Base-by-base conservation (phyloP, 148 eudicot species). In the Chenopodium album region DNA sequence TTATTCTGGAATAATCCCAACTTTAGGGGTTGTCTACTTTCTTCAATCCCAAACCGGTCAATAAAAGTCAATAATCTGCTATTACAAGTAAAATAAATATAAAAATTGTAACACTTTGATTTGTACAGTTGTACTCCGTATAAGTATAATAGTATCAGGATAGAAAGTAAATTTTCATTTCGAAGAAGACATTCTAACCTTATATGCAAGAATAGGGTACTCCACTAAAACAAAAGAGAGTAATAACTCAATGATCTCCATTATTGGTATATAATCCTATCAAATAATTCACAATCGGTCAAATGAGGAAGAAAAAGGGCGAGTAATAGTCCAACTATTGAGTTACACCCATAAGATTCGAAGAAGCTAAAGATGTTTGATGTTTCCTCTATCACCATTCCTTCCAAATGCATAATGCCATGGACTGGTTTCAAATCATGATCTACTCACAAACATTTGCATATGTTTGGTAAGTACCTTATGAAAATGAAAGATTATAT, bases 391-490 rank as follows among this genome's bases (percentile, higher is more conserved):
- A 50, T 73, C 60, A 63, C 73, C 76, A 13, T 22, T 16, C 2
- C 75, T 75, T 84, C 83, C 83, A 80, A 79, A 70, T 70, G 76
- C 64, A 59, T 44, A 46, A 80, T 46, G 63, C 76, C 83, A 79
- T 73, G 16, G 48, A 19, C 7, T 20, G 13, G 63, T 72, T 31
- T 52, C 7, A 75, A 16, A 37, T 19, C 28, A 56, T 59, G 71
- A 60, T 20, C 20, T 19, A 59, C 63, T 13, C 60, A 52, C 78
- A 34, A 59, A 73, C 46, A 72, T 72, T 54, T 84, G 70, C 82
- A 74, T 70, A 79, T 66, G 85, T 56, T 63, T 79, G 78, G 26
- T 75, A 72, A 31, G 72, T 56, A 26, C 82, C 76, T 83, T 48
- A 79, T 66, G 64, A 34, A 72, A n/a, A 83, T 32, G 47, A 62